A percentile compares a stretch with the other conserved stretches of the same genome.
phyloP scores from a whole-genome alignment of 1,284 basidiomycete species.

The Cutaneotrichosporon sp. region DNA sequence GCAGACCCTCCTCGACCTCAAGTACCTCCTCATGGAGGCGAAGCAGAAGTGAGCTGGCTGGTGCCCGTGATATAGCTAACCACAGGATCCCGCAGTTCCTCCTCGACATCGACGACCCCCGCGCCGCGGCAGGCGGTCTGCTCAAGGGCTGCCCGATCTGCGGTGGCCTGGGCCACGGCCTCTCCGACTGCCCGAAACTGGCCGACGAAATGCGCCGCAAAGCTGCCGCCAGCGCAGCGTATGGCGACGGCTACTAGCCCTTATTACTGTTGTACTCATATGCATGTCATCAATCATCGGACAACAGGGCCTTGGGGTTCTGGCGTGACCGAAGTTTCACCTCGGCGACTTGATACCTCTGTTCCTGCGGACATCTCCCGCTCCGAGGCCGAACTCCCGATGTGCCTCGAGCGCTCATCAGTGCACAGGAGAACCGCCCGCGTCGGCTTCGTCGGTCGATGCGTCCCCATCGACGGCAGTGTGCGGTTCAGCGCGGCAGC shows the following conservation, averaged over 20 bases:
- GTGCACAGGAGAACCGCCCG: too few relatives aligned
- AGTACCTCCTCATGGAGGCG: slow-evolving; percentile 95
- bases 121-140: slow-evolving; percentile 71
- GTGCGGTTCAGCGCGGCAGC: too few relatives aligned
- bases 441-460: too few relatives aligned
- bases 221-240: slow-evolving; percentile 47
- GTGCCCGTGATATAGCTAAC: too few relatives aligned
- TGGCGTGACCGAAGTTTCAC: too few relatives aligned
- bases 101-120: slow-evolving; percentile 85
- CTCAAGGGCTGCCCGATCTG: slow-evolving; percentile 92
- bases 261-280: background rate
- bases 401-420: too few relatives aligned
- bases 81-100: slow-evolving; percentile 93
- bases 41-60: slow-evolving; percentile 94
- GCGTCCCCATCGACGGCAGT: too few relatives aligned
- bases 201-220: slow-evolving; percentile 86
- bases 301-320: too few relatives aligned
- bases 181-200: slow-evolving; percentile 93
- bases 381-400: too few relatives aligned
- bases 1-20: slow-evolving; percentile 93
- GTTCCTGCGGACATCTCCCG: background rate
- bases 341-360: background rate
- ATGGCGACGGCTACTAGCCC: slow-evolving; percentile 63
- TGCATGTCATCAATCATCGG: background rate
- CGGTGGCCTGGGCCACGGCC: slow-evolving; percentile 92